These are phyloP conservation scores for Pythium dissotocum DNA, from an alignment of 352 stramenopile genomes.

Conservation along the genomic window DNA sequence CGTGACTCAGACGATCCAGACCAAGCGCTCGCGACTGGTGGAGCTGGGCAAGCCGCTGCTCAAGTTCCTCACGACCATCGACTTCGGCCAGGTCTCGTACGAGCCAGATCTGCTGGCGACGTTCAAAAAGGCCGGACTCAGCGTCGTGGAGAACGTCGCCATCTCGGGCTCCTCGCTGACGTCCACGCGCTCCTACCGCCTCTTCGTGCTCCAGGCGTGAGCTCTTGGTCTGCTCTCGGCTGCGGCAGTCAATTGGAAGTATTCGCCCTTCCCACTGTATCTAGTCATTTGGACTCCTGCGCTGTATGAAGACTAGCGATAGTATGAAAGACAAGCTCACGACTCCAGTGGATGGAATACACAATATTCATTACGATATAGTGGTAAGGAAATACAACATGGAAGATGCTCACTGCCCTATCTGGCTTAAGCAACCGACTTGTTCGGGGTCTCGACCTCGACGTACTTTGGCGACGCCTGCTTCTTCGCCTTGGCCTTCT, in stretches of 20 bases:
- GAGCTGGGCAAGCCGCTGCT: constrained; percentile 87
- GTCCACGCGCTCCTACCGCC: constrained; percentile 65
- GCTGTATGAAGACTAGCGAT: not conserved
- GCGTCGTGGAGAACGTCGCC: constrained; percentile 49
- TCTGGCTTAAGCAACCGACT: constrained; percentile 2
- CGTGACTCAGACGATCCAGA: constrained; percentile 93
- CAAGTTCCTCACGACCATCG: constrained; percentile 93
- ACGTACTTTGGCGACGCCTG: constrained; percentile 26
- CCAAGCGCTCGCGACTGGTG: constrained; percentile 55
- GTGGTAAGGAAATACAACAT: not conserved
- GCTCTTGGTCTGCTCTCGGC: not conserved
- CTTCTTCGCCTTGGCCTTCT: constrained; percentile 15
- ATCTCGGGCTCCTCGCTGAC: constrained; percentile 59
- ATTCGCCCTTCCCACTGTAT: not conserved
- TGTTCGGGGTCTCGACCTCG: constrained; percentile 18
- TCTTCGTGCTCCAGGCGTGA: constrained; percentile 60
- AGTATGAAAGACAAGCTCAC: too few relatives aligned
- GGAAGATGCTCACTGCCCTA: not conserved
- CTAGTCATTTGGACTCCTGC: not conserved
- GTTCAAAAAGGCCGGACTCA: constrained; percentile 66
- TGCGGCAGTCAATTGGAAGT: not conserved
- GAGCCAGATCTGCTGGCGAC: constrained; percentile 69
- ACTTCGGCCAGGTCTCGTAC: constrained; percentile 90
- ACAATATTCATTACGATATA: not conserved
- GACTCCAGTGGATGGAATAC: too few relatives aligned